Conservation (phyloP, 208 protist species). For the Crithidia acanthocephali region DNA sequence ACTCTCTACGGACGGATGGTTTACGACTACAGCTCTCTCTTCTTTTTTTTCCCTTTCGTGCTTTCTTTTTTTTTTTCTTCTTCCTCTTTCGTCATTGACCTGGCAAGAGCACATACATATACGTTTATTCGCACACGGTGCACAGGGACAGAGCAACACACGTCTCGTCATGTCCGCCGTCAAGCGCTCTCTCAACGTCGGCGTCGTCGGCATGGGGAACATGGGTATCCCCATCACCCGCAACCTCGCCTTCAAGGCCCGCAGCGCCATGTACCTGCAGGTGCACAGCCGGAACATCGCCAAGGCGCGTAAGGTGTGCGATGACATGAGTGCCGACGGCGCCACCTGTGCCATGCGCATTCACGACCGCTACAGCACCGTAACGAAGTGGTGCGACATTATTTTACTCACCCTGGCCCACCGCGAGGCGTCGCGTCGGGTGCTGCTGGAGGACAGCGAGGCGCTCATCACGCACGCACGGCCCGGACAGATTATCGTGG, state of each 20-base stretch:
- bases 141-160: no score
- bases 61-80: neutral
- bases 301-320: slow-evolving; percentile 72
- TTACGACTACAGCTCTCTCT: neutral
- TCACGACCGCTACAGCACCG: slow-evolving; percentile 78
- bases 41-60: neutral
- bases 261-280: slow-evolving; percentile 87
- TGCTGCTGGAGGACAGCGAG: slow-evolving; percentile 68
- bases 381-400: slow-evolving; percentile 92
- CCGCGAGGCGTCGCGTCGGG: slow-evolving; percentile 46
- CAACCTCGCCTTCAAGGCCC: slow-evolving; percentile 89
- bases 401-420: slow-evolving; percentile 69
- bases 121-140: no score
- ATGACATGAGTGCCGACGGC: slow-evolving; percentile 83
- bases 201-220: slow-evolving; percentile 86
- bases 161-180: slow-evolving; percentile 50
- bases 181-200: slow-evolving; percentile 89
- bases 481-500: slow-evolving; percentile 85
- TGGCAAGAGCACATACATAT: no score
- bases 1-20: no score
- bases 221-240: slow-evolving; percentile 87
- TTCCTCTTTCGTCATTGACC: neutral
- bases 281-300: slow-evolving; percentile 72
- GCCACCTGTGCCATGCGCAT: slow-evolving; percentile 86
- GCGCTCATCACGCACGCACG: slow-evolving; percentile 74